Conservation (phyloP, 129 eudicot genomes). For the Escallonia herrerae region DNA sequence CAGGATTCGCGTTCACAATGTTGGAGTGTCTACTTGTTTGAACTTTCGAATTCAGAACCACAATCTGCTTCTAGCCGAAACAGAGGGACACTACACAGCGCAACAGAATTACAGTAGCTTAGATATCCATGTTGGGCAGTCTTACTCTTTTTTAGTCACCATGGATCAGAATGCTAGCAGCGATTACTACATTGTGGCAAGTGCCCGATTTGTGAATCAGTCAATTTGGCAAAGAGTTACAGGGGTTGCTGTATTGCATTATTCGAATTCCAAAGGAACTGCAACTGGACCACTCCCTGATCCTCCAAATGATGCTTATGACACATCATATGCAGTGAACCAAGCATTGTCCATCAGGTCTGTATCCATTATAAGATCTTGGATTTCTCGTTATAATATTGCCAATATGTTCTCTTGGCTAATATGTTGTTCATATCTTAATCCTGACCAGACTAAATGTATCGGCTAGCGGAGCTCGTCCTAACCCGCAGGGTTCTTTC, state of each 20-base stretch:
- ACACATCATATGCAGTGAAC: conserved; percentile 62
- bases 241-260: conserved; percentile 84
- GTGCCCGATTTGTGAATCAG: conserved; percentile 88
- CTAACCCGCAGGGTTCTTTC: conserved; percentile 98
- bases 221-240: conserved; percentile 81
- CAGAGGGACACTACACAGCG: conserved; percentile 82
- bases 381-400: too few relatives aligned
- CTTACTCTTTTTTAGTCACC: conserved; percentile 86
- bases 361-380: not conserved
- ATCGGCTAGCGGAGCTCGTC: conserved; percentile 98
- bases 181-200: conserved; percentile 94
- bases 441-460: conserved; percentile 56
- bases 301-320: conserved; percentile 65
- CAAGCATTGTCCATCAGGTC: conserved; percentile 94
- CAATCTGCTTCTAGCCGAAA: conserved; percentile 67
- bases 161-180: conserved; percentile 97
- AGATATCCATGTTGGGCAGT: conserved; percentile 95
- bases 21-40: conserved; percentile 81
- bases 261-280: conserved; percentile 74
- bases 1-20: conserved; percentile 79
- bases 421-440: conserved; percentile 1
- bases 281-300: conserved; percentile 94
- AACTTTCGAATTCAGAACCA: conserved; percentile 87
- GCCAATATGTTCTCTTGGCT: not conserved
- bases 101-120: conserved; percentile 73